Evolutionary conservation across 371 early-diverging fungal genomes (phyloP).

Genomic region (Apophysomyces variabilis): DNA sequence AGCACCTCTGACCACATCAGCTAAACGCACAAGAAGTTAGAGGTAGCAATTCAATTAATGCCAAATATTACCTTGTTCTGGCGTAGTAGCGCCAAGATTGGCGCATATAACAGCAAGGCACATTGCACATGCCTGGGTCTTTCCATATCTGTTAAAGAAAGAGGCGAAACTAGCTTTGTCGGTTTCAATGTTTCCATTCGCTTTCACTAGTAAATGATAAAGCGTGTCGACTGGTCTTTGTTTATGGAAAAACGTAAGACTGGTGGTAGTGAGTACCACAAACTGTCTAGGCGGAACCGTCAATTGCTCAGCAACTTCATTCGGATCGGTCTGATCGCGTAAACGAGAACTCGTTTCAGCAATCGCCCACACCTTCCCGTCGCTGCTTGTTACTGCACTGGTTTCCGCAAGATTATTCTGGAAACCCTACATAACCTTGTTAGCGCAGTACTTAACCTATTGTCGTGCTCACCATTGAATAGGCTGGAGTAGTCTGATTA

Average conservation of each 20-base stretch:
- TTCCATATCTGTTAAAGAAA: constrained; percentile 67
- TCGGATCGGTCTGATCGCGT: constrained; percentile 19
- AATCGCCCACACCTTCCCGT: constrained; percentile 84
- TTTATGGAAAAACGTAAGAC: constrained; percentile 64
- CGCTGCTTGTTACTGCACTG: constrained; percentile 41
- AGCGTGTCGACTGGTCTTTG: constrained; percentile 79
- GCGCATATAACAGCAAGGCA: constrained; percentile 68
- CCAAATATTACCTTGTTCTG: constrained; percentile 21
- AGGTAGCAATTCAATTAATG: neutral
- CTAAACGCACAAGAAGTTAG: constrained; percentile 14
- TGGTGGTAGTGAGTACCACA: constrained; percentile 74
- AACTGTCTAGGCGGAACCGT: constrained; percentile 66
- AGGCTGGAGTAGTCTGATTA: neutral
- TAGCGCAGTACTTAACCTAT: neutral
- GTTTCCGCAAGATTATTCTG: constrained; percentile 21
- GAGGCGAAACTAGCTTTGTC: constrained; percentile 48
- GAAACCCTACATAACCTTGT: neutral
- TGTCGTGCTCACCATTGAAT: neutral
- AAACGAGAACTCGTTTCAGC: constrained; percentile 53
- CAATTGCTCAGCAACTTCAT: constrained; percentile 68
- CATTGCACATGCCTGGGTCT: constrained; percentile 76
- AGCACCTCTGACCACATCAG: constrained; percentile 38
- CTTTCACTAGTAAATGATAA: constrained; percentile 43
- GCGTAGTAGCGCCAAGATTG: constrained; percentile 15
- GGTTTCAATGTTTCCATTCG: constrained; percentile 26